phyloP scores from a whole-genome alignment of 192 early-diverging fungal genomes.

The Backusella sp. region DNA sequence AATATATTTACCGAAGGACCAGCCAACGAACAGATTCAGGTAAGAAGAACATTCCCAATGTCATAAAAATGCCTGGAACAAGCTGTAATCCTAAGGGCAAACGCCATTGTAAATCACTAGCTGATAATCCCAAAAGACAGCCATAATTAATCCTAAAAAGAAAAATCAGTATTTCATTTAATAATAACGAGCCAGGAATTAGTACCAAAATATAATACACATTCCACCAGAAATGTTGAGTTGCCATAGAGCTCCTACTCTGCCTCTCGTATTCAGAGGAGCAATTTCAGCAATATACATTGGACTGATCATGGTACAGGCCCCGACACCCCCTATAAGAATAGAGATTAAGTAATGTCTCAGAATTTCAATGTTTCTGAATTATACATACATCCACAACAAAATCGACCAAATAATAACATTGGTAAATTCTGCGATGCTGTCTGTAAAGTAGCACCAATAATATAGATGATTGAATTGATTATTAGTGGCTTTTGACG shows the following conservation, averaged over 20 bases:
- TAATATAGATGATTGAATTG: neutral
- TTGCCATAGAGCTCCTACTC: constrained; percentile 15
- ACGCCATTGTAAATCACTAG: constrained; percentile 16
- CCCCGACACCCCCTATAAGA: neutral
- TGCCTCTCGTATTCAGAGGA: neutral
- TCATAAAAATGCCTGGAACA: constrained; percentile 15
- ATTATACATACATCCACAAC: neutral
- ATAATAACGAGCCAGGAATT: neutral
- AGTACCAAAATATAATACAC: constrained; percentile 2
- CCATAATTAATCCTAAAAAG: constrained; percentile 5
- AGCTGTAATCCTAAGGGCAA: constrained; percentile 17
- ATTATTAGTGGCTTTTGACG: neutral
- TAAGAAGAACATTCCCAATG: constrained; percentile 10
- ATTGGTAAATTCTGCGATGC: constrained; percentile 1
- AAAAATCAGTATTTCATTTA: neutral
- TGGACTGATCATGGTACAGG: constrained; percentile 1
- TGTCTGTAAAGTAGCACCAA: constrained; percentile 6
- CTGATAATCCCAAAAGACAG: constrained; percentile 3
- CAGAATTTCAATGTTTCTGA: neutral
- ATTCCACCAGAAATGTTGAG: constrained; percentile 10
- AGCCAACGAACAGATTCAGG: constrained; percentile 12
- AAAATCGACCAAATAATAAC: constrained; percentile 8
- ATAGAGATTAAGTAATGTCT: neutral
- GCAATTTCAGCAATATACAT: constrained; percentile 12
- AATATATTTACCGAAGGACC: constrained; percentile 3